Base-by-base conservation (phyloP, 352 stramenopile genomes). In the Phytophthora macrochlamydospora region DNA sequence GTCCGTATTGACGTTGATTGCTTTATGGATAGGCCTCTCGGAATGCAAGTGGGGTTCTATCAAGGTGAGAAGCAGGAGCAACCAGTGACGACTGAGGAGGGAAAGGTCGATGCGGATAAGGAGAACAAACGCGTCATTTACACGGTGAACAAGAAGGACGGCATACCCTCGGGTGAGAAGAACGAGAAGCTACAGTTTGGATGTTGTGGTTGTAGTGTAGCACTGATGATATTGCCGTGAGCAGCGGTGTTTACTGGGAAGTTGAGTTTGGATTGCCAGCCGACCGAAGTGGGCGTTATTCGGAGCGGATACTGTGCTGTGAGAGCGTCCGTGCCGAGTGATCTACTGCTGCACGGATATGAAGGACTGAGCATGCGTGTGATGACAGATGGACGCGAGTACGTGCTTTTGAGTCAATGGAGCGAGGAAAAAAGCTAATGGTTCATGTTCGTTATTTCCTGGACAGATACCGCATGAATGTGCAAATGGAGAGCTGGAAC, bases 401-500 rank as follows among this genome's bases (percentile, higher is more conserved):
- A 67, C 50, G 71, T 35, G 11, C 28, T 31, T 0, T 14, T 51
- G n/a, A n/a, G 12, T 37, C 28, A 50, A 33, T 65, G 8, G 24
- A 46, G 7, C n/a, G 24, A 24, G 18, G 18, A 24, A 24, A 24
- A 24, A 24, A 24, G 18, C 18, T 24, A 24, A 24, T 24, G 18
- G 18, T 24, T 7, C 18, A 44, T 40, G 43, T 44, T 13, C 2
- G n/a, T 38, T 49, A 28, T 4, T n/a, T 51, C 28, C 7, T 55
- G 9, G 14, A 32, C 45, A 90, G 80, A 56, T 90, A 93, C 55
- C 85, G 88, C 55, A 72, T 95, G 74, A 95, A 95, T 51, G 75
- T 84, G 40, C 88, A 95, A 70, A 90, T 92, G 75, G 84, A 93
- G 51, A 84, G 88, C 18, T 95, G 88, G 88, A 95, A 95, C 61